Percentiles rank a stretch among this genome's conserved stretches.
Evolutionary conservation across 257 asterid genomes (phyloP).

Genomic region (Solanum sparsipilum): DNA sequence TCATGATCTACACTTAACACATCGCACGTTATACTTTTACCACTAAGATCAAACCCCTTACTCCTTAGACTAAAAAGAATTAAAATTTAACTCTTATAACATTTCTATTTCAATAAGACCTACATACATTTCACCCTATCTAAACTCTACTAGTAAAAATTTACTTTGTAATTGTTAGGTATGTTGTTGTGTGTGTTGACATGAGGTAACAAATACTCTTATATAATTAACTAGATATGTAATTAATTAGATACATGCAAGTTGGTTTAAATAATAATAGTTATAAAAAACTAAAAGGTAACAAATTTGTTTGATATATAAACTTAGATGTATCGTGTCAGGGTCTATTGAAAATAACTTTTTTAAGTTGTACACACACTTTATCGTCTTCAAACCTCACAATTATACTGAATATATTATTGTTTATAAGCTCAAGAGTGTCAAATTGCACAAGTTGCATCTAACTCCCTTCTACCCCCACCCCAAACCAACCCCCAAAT

Average conservation of each 20-base stretch:
- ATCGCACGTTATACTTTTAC: not conserved
- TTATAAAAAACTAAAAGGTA: not conserved
- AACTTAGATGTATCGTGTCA: not conserved
- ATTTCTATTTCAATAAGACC: not conserved
- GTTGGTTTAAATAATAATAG: not conserved
- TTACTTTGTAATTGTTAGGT: not conserved
- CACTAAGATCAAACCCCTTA: not conserved
- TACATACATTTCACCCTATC: not conserved
- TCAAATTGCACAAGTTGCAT: not conserved
- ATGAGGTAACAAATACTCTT: not conserved
- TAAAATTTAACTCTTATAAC: not conserved
- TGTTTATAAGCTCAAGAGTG: not conserved
- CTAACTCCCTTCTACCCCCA: not conserved
- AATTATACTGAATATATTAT: not conserved
- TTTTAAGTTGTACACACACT: not conserved
- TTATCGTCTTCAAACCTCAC: not conserved
- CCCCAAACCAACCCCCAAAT: not conserved
- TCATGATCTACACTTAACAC: not conserved
- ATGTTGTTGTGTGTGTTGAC: not conserved
- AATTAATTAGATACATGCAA: not conserved
- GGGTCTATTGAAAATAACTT: not conserved
- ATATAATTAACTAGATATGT: not conserved
- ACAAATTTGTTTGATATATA: not conserved
- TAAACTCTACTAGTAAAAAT: not conserved
- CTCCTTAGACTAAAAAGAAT: not conserved